These are phyloP conservation scores for Carex cristatella DNA, from an alignment of 176 grass and related monocot species.

Conservation along the genomic window DNA sequence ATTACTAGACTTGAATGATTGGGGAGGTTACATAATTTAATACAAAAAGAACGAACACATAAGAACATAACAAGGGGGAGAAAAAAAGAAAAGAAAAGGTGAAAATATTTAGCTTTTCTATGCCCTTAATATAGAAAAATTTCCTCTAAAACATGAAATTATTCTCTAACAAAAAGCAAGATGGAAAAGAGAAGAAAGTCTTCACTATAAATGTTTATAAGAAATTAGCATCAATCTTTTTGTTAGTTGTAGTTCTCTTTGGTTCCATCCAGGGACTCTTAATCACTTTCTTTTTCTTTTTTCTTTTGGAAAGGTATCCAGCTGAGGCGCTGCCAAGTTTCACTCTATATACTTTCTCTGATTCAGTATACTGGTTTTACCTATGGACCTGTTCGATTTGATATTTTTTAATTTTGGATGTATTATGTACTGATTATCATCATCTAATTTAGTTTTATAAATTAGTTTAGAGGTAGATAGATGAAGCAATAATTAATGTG, in stretches of 20 bases:
- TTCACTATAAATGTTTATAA: constrained; percentile 4
- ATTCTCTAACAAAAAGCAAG: neutral
- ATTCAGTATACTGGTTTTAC: neutral
- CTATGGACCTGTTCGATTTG: neutral
- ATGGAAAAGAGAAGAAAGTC: constrained; percentile 8
- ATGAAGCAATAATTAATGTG: neutral
- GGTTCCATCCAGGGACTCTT: neutral
- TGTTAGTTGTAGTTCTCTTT: neutral
- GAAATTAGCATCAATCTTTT: constrained; percentile 10
- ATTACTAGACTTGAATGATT: neutral
- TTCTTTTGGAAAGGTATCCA: neutral
- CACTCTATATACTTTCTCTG: no score
- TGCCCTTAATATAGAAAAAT: neutral
- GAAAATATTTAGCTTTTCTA: neutral
- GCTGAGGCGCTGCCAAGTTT: neutral
- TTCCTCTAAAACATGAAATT: neutral
- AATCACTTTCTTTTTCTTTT: neutral
- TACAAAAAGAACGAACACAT: neutral
- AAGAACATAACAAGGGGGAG: neutral
- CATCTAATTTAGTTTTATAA: neutral
- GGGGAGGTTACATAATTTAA: neutral
- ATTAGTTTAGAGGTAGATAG: neutral
- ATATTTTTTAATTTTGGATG: neutral
- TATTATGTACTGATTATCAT: neutral
- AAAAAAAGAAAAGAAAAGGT: neutral